Base-by-base conservation (phyloP, 169 alveolate species). In the Plasmodium knowlesi region DNA sequence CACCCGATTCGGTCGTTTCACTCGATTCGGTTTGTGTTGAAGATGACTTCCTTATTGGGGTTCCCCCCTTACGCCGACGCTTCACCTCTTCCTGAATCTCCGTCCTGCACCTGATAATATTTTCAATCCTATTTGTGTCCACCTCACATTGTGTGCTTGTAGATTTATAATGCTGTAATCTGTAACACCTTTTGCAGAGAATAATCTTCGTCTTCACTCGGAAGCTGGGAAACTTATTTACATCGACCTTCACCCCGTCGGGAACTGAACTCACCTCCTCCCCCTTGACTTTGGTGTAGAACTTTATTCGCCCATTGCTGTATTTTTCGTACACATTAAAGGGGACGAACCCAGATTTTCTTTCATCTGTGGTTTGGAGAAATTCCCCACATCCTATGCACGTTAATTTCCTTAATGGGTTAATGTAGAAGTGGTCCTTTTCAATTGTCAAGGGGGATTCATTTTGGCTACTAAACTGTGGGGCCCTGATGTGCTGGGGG, bases 321-420 rank as follows among this genome's bases (percentile, higher is more conserved):
- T 91, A 91, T 74, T 91, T 91, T 91, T 91, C 95, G 61, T 91
- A 91, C 83, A 91, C 85, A 30, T 28, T 71, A 91, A 19, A 70
- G 37, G 95, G 95, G 53, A 96, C 95, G 81, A 85, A 96, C 30
- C 97, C 97, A 8, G 96, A 95, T 84, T 96, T 95, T 76, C 61
- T 94, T 53, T 86, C 93, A 57, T 95, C 95, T 28, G 83, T 81
- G 1, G 97, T 76, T 92, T 96, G 97, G 76, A 96, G 88, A 39
- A 85, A 89, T 8, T 96, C 96, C 3, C 97, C 97, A 81, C 97
- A 96, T 16, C 97, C 97, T 79, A 96, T 95, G 53, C 95, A 91
- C 19, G 70, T 91, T 14, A 91, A 41, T 72, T 82, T 80, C 76
- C 95, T 81, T 28, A 91, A 72, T 3, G 95, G 95, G 61, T 91